phyloP scores from a whole-genome alignment of 2,329 filamentous ascomycete species.

The Aspergillus aculeatinus region DNA sequence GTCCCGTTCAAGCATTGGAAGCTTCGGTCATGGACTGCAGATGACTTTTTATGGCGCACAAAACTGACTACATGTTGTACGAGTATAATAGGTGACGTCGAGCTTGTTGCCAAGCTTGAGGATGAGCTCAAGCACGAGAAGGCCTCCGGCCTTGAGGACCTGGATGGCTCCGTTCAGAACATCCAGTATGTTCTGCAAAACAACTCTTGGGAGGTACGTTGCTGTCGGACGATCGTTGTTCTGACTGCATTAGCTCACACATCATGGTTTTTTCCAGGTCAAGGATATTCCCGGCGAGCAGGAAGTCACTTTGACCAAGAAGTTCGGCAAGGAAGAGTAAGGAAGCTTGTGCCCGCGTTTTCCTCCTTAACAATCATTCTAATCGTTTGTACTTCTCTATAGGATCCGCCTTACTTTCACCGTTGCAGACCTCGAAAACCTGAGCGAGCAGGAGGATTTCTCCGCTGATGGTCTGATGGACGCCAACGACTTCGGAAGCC shows the following conservation, averaged over 20 bases:
- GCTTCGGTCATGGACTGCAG: not conserved
- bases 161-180: slow-evolving; percentile 77
- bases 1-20: not conserved
- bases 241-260: not conserved
- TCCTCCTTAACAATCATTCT: not conserved
- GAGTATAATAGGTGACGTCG: slow-evolving; percentile 60
- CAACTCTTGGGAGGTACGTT: slow-evolving; percentile 70
- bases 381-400: not conserved
- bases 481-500: slow-evolving; percentile 56
- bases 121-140: slow-evolving; percentile 82
- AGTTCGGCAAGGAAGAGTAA: slow-evolving; percentile 84
- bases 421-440: slow-evolving; percentile 75
- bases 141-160: slow-evolving; percentile 71
- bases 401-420: slow-evolving; percentile 81
- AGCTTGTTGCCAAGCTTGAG: slow-evolving; percentile 82
- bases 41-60: not conserved
- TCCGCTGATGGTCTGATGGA: slow-evolving; percentile 58
- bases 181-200: slow-evolving; percentile 90
- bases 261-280: slow-evolving; percentile 39
- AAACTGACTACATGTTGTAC: slow-evolving; percentile 3
- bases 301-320: slow-evolving; percentile 80
- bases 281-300: slow-evolving; percentile 81
- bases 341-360: slow-evolving; percentile 29
- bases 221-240: not conserved
- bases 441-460: slow-evolving; percentile 59